Conservation (phyloP, 768 basidiomycete genomes). For the Lyophyllum decastes region DNA sequence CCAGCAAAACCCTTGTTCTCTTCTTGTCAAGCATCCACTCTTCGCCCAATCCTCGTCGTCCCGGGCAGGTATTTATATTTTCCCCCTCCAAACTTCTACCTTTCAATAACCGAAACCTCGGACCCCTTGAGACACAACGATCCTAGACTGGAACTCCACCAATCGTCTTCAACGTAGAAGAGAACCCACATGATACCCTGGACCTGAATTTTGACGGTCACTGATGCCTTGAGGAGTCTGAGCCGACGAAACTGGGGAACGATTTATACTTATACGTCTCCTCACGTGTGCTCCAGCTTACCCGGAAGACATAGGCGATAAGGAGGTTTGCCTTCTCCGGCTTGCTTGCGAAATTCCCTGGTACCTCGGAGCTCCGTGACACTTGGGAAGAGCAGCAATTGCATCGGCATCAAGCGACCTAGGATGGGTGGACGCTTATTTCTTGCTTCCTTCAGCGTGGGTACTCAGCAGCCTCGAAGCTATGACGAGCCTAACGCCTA, state of each 20-base stretch:
- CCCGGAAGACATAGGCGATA: neutral
- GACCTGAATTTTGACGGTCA: neutral
- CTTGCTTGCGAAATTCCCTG: neutral
- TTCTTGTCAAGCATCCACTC: neutral
- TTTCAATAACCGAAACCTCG: neutral
- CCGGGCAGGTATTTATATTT: neutral
- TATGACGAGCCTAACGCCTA: neutral
- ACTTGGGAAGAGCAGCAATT: no score
- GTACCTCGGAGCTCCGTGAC: neutral
- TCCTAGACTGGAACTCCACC: neutral
- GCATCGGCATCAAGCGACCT: neutral
- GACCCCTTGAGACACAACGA: neutral
- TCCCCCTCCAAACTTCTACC: neutral
- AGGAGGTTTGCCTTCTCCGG: neutral
- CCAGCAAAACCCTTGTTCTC: neutral
- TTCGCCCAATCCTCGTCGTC: neutral
- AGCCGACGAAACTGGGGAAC: neutral
- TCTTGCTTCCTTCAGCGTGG: neutral
- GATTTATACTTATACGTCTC: neutral
- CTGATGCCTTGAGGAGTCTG: neutral
- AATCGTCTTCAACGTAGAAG: neutral
- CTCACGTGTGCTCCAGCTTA: neutral
- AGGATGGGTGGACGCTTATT: neutral
- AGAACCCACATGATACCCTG: neutral
- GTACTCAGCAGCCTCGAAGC: neutral